Evolutionary conservation across 805 yeast species (phyloP), one percentile per base, ranked within the genome.

Genomic region (Candida nonsorbophila): DNA sequence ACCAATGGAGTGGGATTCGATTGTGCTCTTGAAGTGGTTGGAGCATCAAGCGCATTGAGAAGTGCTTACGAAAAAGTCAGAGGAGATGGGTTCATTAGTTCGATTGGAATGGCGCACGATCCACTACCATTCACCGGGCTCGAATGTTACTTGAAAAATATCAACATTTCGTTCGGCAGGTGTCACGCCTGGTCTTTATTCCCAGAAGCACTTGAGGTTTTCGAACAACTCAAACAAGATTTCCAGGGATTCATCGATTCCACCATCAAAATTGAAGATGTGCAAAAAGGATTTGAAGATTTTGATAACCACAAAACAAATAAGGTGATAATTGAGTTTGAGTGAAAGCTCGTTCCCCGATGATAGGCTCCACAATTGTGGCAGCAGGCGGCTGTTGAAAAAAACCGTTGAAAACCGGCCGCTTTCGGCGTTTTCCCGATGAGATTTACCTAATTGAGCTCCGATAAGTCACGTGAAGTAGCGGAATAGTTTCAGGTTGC

Each of bases 61-160:
- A 51, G 66, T 3, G 77, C 74, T 0, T 77, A 67, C 41, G 73
- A 73, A 24, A 49, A 63, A 20, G 77, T 74, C 3, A 66, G 82
- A 32, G 58, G 74, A 27, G 75, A 74, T 20, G 83, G 83, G 5
- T 68, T 71, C 29, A 69, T 77, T 26, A 62, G 71, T 7, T 70
- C 78, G 0, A 58, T 77, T 14, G 84, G 84, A 2, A 76, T 75
- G 63, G 77, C 74, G 14, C 79, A 74, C 36, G 78, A 67, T 4
- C 63, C 60, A 1, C 45, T 77, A 7, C 81, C 82, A 4, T 72
- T 77, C 44, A 55, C 59, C 27, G 81, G 78, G 0, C 50, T 74
- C 18, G 77, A 77, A 29, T 72, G 78, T 34, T 77, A 77, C 41
- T 46, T 67, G 45, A 77, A 77, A 44, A 72, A 75, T 37, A 54